Conservation (phyloP, 2,329 filamentous ascomycete species). For the Hortaea sp. region DNA sequence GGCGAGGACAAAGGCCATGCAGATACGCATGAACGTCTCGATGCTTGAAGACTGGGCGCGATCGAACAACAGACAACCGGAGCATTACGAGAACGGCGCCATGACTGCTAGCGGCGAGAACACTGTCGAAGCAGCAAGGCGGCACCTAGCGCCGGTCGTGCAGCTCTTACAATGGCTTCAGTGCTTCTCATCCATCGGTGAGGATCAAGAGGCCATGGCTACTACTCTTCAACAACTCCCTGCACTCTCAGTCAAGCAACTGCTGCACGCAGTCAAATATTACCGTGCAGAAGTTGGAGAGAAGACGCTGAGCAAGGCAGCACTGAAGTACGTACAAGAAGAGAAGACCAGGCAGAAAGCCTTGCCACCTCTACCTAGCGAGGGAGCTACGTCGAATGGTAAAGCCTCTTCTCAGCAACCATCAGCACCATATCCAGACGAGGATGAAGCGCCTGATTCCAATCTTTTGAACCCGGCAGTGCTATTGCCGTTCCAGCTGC, state of each 20-base stretch:
- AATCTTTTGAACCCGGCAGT: constrained; percentile 79
- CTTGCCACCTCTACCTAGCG: neutral
- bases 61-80: constrained; percentile 82
- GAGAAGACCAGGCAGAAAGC: constrained; percentile 52
- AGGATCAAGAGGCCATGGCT: constrained; percentile 80
- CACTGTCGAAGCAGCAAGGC: constrained; percentile 71
- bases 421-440: constrained; percentile 33
- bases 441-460: constrained; percentile 60
- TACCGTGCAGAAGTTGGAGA: constrained; percentile 94
- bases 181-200: constrained; percentile 87
- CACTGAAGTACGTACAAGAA: constrained; percentile 72
- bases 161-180: constrained; percentile 96
- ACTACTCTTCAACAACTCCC: constrained; percentile 84
- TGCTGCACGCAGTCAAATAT: constrained; percentile 84
- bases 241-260: constrained; percentile 71
- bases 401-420: constrained; percentile 10
- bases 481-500: constrained; percentile 90
- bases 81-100: constrained; percentile 90
- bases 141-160: constrained; percentile 80
- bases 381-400: constrained; percentile 1
- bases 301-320: constrained; percentile 78
- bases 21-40: constrained; percentile 98
- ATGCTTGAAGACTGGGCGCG: constrained; percentile 92
- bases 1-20: constrained; percentile 95
- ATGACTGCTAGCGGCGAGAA: constrained; percentile 76